These are phyloP conservation scores for Xylaria sp. DNA, from an alignment of 2,329 filamentous ascomycete species.

Conservation along the genomic window DNA sequence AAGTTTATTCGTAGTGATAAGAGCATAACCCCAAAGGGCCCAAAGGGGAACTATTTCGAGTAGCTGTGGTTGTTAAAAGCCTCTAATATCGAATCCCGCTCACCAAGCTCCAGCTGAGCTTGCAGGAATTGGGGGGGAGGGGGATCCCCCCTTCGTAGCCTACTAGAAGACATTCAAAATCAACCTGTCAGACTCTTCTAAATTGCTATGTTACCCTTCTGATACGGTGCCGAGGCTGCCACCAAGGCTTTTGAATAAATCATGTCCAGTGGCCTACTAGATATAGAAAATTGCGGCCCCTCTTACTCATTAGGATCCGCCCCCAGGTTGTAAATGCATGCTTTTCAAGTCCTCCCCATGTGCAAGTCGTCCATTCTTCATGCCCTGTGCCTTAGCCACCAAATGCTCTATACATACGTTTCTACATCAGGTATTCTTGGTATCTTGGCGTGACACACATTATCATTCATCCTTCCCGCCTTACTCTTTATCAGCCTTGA, in stretches of 20 bases:
- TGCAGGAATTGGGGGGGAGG: background rate
- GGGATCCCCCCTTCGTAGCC: background rate
- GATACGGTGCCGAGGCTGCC: background rate
- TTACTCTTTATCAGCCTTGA: slow-evolving; percentile 16
- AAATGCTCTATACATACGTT: background rate
- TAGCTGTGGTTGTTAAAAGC: too few relatives aligned
- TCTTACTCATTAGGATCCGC: background rate
- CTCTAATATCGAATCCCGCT: too few relatives aligned
- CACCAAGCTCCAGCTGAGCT: background rate
- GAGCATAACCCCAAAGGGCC: background rate
- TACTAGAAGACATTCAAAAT: background rate
- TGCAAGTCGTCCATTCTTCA: slow-evolving; percentile 1
- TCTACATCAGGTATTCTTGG: slow-evolving; percentile 5
- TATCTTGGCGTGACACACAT: slow-evolving; percentile 3
- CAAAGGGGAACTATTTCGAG: too few relatives aligned
- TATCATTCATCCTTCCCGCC: slow-evolving; percentile 2
- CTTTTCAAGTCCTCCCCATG: slow-evolving; percentile 9
- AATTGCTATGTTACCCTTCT: too few relatives aligned
- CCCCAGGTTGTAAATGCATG: slow-evolving; percentile 3
- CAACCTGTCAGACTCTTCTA: background rate
- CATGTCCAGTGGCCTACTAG: background rate
- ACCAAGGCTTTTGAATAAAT: background rate
- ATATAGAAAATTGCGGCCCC: background rate
- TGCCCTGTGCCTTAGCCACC: slow-evolving; percentile 1
- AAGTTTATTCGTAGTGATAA: background rate